Conservation (phyloP, 139 green algal genomes). For the Bryopsis sp. region DNA sequence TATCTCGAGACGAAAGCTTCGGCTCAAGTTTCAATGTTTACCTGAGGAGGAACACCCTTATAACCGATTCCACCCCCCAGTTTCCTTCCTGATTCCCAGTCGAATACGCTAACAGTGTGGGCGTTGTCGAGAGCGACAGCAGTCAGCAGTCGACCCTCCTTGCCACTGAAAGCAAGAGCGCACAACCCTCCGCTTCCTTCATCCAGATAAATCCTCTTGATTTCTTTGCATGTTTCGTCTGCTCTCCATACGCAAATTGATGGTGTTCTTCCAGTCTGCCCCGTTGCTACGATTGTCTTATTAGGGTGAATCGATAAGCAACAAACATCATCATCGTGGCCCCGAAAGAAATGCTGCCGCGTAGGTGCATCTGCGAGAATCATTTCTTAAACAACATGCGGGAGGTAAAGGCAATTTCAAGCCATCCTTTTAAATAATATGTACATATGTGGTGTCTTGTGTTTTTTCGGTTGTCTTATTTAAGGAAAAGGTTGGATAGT, state of each 20-base stretch:
- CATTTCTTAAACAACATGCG: neutral
- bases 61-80: neutral
- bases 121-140: neutral
- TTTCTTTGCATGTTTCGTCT: neutral
- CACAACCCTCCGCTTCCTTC: neutral
- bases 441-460: no score
- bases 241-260: neutral
- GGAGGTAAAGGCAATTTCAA: no score
- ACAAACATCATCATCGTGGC: slow-evolving; percentile 29
- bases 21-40: neutral
- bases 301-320: slow-evolving; percentile 26
- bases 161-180: neutral
- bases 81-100: neutral
- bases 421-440: no score
- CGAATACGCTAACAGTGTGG: neutral
- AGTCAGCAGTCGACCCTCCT: neutral
- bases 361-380: neutral
- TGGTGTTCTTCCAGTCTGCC: neutral
- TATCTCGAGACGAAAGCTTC: no score
- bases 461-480: no score
- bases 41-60: slow-evolving; percentile 1
- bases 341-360: slow-evolving; percentile 24
- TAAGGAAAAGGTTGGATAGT: no score
- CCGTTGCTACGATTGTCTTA: neutral
- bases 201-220: neutral